Base-by-base conservation (phyloP, 345 rosid species). In the Anacardium occidentale region DNA sequence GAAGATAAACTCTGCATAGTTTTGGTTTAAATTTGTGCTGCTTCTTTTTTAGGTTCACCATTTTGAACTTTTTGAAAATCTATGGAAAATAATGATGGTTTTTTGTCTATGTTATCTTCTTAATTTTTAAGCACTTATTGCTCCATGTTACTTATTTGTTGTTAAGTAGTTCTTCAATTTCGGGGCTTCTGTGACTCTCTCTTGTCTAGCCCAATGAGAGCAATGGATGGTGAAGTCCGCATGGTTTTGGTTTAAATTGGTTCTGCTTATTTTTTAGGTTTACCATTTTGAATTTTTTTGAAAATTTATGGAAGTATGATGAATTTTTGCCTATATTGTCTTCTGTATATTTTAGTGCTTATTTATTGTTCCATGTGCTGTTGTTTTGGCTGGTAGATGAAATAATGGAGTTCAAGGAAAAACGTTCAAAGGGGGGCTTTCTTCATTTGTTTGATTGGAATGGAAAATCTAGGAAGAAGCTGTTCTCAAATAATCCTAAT, bases 401-500 rank as follows among this genome's bases (percentile, higher is more conserved):
- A 60, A 75, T 73, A 69, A 92, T 83, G 96, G 94, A 89, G 81
- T 88, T 81, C 21, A 89, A 90, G 76, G 83, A 84, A 62, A 87
- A 88, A 74, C 83, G 85, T 70, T 69, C 91, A 8, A 96, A 90
- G 77, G 93, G 94, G 76, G 83, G 90, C 13, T 85, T 91, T 67
- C 82, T 87, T n/a, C 70, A 85, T 68, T 77, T 93, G 42, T 95
- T 95, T 76, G 93, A 90, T 75, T 91, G 98, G 99, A 82, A 89
- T 76, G 88, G 92, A 15, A 96, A 88, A 84, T 96, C 97, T 65
- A 75, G 85, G 53, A 93, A 91, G 89, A 93, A 89, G 82, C 83
- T 88, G 52, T 86, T 92, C 70, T 58, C 87, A 25, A 81, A 75
- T 77, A 79, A 72, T 63, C 74, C 82, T 2, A 88, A 84, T 25